Evolutionary conservation across 169 alveolate species (phyloP).

Genomic region (Cryptosporidium ubiquitum): DNA sequence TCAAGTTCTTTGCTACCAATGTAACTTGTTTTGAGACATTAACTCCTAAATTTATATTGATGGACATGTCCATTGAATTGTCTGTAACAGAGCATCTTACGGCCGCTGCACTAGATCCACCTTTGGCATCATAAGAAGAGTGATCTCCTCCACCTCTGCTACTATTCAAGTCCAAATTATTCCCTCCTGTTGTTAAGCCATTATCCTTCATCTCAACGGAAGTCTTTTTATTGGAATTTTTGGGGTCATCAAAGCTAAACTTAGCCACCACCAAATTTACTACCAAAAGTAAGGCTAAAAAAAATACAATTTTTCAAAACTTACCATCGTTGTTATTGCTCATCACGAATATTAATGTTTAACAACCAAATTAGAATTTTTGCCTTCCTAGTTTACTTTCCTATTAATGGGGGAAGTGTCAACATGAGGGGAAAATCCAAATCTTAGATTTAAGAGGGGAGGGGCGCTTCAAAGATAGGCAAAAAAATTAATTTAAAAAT

Average conservation of each 20-base stretch:
- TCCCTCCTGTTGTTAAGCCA: background rate
- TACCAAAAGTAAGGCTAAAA: background rate
- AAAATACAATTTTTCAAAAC: background rate
- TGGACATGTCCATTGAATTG: slow-evolving; percentile 59
- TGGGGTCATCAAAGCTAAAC: slow-evolving; percentile 47
- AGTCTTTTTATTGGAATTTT: background rate
- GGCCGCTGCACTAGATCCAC: slow-evolving; percentile 74
- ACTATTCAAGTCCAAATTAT: slow-evolving; percentile 18
- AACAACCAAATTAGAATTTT: background rate
- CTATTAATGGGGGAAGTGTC: background rate
- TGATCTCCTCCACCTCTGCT: slow-evolving; percentile 36
- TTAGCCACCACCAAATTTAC: slow-evolving; percentile 64
- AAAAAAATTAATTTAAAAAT: background rate
- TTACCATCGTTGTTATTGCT: slow-evolving; percentile 55
- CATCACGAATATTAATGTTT: slow-evolving; percentile 8
- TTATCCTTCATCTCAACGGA: slow-evolving; percentile 35
- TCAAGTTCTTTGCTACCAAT: slow-evolving; percentile 36
- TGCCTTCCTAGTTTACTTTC: background rate
- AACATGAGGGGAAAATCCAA: background rate
- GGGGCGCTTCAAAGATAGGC: background rate
- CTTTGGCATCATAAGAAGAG: slow-evolving; percentile 61
- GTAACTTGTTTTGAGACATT: slow-evolving; percentile 56
- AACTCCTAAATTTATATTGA: slow-evolving; percentile 33
- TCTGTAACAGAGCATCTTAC: slow-evolving; percentile 63
- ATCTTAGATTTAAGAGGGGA: slow-evolving; percentile 12